phyloP scores from a whole-genome alignment of 148 eudicot genomes.

The Beta vulgaris region DNA sequence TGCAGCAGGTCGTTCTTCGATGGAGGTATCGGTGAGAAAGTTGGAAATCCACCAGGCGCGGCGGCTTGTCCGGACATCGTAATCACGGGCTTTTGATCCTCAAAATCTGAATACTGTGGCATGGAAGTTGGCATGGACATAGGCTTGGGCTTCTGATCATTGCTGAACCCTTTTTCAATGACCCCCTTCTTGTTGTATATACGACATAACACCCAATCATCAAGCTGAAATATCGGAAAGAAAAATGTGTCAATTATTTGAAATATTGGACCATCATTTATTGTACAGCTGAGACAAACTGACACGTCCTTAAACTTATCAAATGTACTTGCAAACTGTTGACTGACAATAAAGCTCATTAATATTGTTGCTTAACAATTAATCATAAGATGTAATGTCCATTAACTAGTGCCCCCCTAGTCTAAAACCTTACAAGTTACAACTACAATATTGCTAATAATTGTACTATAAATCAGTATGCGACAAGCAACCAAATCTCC shows the following conservation, averaged over 20 bases:
- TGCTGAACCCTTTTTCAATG: slow-evolving; percentile 35
- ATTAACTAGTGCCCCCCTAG: background rate
- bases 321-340: background rate
- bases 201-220: slow-evolving; percentile 78
- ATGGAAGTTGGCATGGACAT: background rate
- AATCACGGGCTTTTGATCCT: slow-evolving; percentile 46
- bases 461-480: background rate
- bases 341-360: background rate
- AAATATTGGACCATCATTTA: background rate
- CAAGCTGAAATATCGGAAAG: slow-evolving; percentile 42
- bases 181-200: slow-evolving; percentile 81
- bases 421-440: background rate
- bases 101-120: slow-evolving; percentile 29
- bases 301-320: background rate
- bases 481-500: background rate
- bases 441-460: background rate
- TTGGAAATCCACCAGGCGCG: slow-evolving; percentile 3
- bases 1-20: slow-evolving; percentile 34
- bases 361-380: background rate
- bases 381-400: background rate
- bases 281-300: background rate
- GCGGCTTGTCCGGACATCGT: slow-evolving; percentile 6
- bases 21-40: slow-evolving; percentile 5
- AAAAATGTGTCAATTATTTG: background rate
- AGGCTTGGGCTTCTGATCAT: slow-evolving; percentile 15